Evolutionary conservation across 805 yeast species (phyloP).

Genomic region (Clavispora santaluciae): DNA sequence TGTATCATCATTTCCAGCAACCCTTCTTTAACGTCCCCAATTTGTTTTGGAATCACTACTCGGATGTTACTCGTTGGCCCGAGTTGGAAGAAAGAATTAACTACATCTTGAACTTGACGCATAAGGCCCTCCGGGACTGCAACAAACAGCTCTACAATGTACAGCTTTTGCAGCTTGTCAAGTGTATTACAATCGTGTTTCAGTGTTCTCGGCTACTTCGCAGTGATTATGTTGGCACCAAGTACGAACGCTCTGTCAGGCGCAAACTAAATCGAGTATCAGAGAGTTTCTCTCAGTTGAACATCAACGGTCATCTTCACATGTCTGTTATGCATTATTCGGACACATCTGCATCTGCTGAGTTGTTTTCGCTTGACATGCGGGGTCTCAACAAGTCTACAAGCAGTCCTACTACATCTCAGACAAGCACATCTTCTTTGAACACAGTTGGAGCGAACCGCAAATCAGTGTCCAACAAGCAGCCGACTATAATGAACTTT

Average conservation of each 20-base stretch:
- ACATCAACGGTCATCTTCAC: constrained; percentile 61
- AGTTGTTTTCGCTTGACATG: constrained; percentile 29
- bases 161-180: constrained; percentile 50
- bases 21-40: constrained; percentile 37
- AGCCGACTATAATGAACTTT: background rate
- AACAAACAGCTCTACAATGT: constrained; percentile 49
- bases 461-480: background rate
- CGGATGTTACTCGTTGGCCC: constrained; percentile 60
- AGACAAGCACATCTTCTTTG: constrained; percentile 6
- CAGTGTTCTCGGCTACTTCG: constrained; percentile 51
- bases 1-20: constrained; percentile 39
- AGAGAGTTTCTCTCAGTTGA: constrained; percentile 54
- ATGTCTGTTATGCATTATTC: constrained; percentile 39
- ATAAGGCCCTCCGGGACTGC: constrained; percentile 47
- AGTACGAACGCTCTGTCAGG: constrained; percentile 43
- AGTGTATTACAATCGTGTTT: constrained; percentile 49
- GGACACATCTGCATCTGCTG: constrained; percentile 18
- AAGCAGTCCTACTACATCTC: constrained; percentile 7
- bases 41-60: constrained; percentile 53
- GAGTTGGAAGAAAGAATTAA: constrained; percentile 46
- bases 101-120: constrained; percentile 43
- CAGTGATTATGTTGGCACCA: constrained; percentile 44
- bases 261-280: constrained; percentile 49
- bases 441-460: background rate
- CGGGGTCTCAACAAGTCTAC: constrained; percentile 20